Percentiles rank a stretch among this genome's conserved stretches.
Evolutionary conservation across 805 yeast species (phyloP).

Genomic region (Candida berthetii): DNA sequence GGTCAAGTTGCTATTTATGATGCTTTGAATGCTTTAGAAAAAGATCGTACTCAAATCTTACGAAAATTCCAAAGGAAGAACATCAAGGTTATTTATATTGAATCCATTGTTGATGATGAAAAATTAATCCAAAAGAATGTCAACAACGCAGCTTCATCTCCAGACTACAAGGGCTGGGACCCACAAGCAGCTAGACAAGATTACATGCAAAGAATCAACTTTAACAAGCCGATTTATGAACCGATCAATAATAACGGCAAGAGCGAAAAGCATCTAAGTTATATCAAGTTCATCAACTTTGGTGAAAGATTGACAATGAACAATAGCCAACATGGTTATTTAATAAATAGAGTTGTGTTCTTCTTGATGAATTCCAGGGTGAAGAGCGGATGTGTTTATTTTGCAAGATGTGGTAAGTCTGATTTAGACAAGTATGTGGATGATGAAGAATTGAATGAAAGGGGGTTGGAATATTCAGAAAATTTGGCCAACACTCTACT

Average conservation of each 20-base stretch:
- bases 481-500: slow-evolving; percentile 54
- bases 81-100: slow-evolving; percentile 82
- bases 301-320: slow-evolving; percentile 80
- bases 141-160: slow-evolving; percentile 78
- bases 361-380: slow-evolving; percentile 88
- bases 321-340: slow-evolving; percentile 79
- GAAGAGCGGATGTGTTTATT: slow-evolving; percentile 84
- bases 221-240: slow-evolving; percentile 65
- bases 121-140: slow-evolving; percentile 68
- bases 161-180: slow-evolving; percentile 79
- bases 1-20: slow-evolving; percentile 97
- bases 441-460: slow-evolving; percentile 79
- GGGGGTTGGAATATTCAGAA: slow-evolving; percentile 63
- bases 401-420: slow-evolving; percentile 71
- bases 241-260: slow-evolving; percentile 44
- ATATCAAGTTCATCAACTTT: slow-evolving; percentile 83
- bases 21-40: slow-evolving; percentile 81
- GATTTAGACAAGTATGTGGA: slow-evolving; percentile 48
- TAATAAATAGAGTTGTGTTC: slow-evolving; percentile 85
- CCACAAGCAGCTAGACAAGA: slow-evolving; percentile 69
- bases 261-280: slow-evolving; percentile 50
- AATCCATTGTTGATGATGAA: slow-evolving; percentile 74
- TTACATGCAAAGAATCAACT: slow-evolving; percentile 65
- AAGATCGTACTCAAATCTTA: slow-evolving; percentile 56
- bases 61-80: slow-evolving; percentile 46